Conservation (phyloP, 345 rosid species). For the Linum usitatissimum region DNA sequence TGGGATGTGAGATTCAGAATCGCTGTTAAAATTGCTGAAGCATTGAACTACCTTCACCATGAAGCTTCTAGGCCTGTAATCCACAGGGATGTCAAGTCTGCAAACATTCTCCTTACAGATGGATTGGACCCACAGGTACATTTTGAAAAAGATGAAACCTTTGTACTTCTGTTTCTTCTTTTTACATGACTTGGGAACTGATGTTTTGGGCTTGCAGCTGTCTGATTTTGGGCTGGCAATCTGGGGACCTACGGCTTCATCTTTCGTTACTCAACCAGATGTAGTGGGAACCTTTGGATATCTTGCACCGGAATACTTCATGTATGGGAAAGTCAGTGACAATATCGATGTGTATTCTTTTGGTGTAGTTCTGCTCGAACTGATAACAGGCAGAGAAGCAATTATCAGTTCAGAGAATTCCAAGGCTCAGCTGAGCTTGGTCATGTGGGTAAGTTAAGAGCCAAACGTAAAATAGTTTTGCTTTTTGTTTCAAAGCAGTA, state of each 20-base stretch:
- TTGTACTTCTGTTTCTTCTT: not conserved
- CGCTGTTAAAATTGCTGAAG: slow-evolving; percentile 63
- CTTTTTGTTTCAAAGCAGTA: not conserved
- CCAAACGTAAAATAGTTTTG: not conserved
- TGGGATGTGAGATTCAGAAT: slow-evolving; percentile 60
- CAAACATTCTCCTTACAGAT: slow-evolving; percentile 78
- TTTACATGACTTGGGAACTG: not conserved
- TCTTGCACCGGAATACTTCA: slow-evolving; percentile 94
- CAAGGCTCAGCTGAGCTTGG: slow-evolving; percentile 71
- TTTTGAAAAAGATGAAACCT: not conserved
- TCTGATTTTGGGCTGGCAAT: slow-evolving; percentile 90
- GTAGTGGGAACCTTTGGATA: slow-evolving; percentile 94
- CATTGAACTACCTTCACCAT: slow-evolving; percentile 57
- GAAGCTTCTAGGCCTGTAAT: slow-evolving; percentile 63
- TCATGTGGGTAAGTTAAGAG: slow-evolving; percentile 73
- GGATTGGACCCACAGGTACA: slow-evolving; percentile 65
- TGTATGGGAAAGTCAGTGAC: slow-evolving; percentile 90
- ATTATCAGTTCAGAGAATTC: slow-evolving; percentile 45
- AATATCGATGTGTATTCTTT: slow-evolving; percentile 88
- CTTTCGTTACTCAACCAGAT: slow-evolving; percentile 45
- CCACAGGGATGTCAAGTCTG: slow-evolving; percentile 85
- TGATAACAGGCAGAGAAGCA: slow-evolving; percentile 72
- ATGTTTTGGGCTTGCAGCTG: slow-evolving; percentile 32
- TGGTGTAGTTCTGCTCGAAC: slow-evolving; percentile 81
- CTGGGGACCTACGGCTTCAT: slow-evolving; percentile 60